These are phyloP conservation scores for Suillus luteus DNA, from an alignment of 768 basidiomycete species.

Conservation along the genomic window DNA sequence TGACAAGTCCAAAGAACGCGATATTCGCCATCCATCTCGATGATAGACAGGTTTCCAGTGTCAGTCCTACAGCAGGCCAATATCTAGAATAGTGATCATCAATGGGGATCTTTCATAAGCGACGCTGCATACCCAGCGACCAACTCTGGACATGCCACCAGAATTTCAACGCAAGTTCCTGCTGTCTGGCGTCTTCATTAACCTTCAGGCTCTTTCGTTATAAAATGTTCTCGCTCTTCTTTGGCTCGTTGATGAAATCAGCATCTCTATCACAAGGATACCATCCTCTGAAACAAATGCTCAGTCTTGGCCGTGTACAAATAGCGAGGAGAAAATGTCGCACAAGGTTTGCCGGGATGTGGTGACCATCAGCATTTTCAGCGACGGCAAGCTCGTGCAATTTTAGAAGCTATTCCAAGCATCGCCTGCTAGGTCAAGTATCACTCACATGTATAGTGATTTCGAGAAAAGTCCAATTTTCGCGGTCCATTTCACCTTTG, in stretches of 20 bases:
- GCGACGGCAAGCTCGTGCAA: slow-evolving; percentile 64
- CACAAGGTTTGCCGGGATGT: slow-evolving; percentile 73
- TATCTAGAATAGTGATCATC: slow-evolving; percentile 49
- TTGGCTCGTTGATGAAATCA: slow-evolving; percentile 38
- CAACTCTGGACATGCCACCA: too few species aligned
- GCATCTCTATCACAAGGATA: slow-evolving; percentile 56
- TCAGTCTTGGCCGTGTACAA: slow-evolving; percentile 77
- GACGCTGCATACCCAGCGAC: too few species aligned
- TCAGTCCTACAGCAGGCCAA: slow-evolving; percentile 67
- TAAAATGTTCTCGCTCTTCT: slow-evolving; percentile 28
- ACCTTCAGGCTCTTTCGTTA: too few species aligned
- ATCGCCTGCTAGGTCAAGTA: not conserved
- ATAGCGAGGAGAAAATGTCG: slow-evolving; percentile 88
- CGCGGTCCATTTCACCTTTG: slow-evolving; percentile 65
- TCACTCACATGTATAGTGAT: slow-evolving; percentile 62
- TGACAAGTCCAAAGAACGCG: slow-evolving; percentile 74
- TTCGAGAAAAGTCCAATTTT: too few species aligned
- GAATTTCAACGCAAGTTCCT: slow-evolving; percentile 68
- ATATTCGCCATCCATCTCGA: slow-evolving; percentile 93
- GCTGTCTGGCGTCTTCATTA: slow-evolving; percentile 37
- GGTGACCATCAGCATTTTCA: slow-evolving; percentile 50
- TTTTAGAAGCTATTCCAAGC: slow-evolving; percentile 60
- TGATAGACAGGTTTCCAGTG: slow-evolving; percentile 83
- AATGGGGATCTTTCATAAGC: slow-evolving; percentile 24
- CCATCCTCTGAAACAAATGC: slow-evolving; percentile 53